Evolutionary conservation across 2,329 filamentous ascomycete genomes (phyloP).

Genomic region (Fusarium subglutinans): DNA sequence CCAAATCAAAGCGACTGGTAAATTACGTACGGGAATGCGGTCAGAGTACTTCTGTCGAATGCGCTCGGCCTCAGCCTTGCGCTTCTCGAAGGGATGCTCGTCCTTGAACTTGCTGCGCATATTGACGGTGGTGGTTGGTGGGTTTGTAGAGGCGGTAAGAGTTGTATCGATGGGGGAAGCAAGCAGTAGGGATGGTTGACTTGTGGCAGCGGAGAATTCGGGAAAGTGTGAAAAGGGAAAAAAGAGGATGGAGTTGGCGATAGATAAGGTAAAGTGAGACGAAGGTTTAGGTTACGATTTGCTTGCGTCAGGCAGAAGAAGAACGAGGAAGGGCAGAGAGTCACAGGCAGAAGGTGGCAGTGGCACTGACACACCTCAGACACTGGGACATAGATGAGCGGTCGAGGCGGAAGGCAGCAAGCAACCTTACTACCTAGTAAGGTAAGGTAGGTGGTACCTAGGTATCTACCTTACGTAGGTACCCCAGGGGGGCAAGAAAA

Average conservation of each 20-base stretch:
- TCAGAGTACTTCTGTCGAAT: constrained; percentile 99
- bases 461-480: no score
- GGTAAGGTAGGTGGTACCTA: neutral
- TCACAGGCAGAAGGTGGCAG: constrained; percentile 33
- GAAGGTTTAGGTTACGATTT: constrained; percentile 42
- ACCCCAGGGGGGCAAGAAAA: neutral
- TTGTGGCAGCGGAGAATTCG: neutral
- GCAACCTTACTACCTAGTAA: neutral
- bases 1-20: constrained; percentile 1
- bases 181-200: constrained; percentile 12
- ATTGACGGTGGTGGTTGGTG: constrained; percentile 55
- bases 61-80: constrained; percentile 99
- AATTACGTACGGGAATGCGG: constrained; percentile 87
- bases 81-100: constrained; percentile 99
- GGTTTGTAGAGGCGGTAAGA: constrained; percentile 27
- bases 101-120: constrained; percentile 99
- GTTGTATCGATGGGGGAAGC: constrained; percentile 17
- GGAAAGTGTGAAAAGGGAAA: constrained; percentile 5
- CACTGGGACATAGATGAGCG: constrained; percentile 42
- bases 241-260: constrained; percentile 33
- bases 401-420: constrained; percentile 39
- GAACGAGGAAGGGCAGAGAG: constrained; percentile 37
- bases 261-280: constrained; percentile 19
- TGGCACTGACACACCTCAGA: constrained; percentile 35
- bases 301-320: constrained; percentile 44